These are phyloP conservation scores for Podosphaera leucotricha DNA, from an alignment of 2,329 filamentous ascomycete genomes.

Conservation along the genomic window DNA sequence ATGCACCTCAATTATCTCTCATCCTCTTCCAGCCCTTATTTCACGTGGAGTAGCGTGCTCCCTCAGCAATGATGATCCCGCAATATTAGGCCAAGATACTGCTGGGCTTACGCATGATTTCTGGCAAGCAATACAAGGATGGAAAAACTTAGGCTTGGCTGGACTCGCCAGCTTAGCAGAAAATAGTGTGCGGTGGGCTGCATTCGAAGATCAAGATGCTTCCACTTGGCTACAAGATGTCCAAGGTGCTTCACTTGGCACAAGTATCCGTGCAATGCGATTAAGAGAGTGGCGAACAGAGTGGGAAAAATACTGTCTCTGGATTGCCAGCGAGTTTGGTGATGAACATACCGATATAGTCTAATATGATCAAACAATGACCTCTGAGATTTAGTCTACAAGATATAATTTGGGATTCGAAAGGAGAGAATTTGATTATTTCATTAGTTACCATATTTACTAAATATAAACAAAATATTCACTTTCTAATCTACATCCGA, in stretches of 20 bases:
- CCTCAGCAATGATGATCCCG: slow-evolving; percentile 78
- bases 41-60: slow-evolving; percentile 65
- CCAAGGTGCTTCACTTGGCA: slow-evolving; percentile 48
- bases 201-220: slow-evolving; percentile 55
- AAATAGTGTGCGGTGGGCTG: slow-evolving; percentile 78
- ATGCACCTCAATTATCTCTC: slow-evolving; percentile 49
- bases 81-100: slow-evolving; percentile 61
- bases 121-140: slow-evolving; percentile 78
- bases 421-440: no score
- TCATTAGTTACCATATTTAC: no score
- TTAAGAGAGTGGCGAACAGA: slow-evolving; percentile 57
- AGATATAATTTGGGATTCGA: no score
- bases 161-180: slow-evolving; percentile 72
- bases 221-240: slow-evolving; percentile 52
- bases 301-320: slow-evolving; percentile 80
- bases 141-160: slow-evolving; percentile 73
- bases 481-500: no score
- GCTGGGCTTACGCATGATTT: slow-evolving; percentile 80
- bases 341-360: slow-evolving; percentile 15
- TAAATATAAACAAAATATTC: no score
- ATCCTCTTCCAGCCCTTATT: slow-evolving; percentile 64
- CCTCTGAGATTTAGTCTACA: no score
- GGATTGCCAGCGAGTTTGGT: slow-evolving; percentile 60
- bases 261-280: slow-evolving; percentile 43
- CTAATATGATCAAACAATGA: no score